Evolutionary conservation across 768 basidiomycete genomes (phyloP), one percentile per base, ranked within the genome.

Genomic region (Macrocybe gigantea): DNA sequence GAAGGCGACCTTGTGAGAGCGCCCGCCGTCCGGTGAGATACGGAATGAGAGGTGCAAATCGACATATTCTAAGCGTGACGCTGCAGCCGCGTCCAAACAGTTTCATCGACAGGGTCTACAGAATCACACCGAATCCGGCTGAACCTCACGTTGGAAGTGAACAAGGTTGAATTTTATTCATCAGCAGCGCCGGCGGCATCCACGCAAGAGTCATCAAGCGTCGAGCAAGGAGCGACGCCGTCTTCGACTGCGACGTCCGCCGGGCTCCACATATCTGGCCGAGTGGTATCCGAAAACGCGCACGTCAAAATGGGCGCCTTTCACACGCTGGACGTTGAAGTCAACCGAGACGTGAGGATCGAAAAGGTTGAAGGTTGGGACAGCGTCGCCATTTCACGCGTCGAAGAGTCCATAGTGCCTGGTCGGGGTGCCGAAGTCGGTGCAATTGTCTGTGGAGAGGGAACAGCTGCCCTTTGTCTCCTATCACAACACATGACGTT

Each of bases 401-500:
- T 99, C 0, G 75, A 88, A 44, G 96, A 98, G 52, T 80, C 93
- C 14, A 93, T 91, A 47, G 72, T 89, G 35, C 93, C 93, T n/a
- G 96, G 95, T 22, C 74, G 87, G 55, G 95, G 96, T 0, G 96
- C 96, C 5, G 96, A 99, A 59, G 86, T 99, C 4, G 96, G 90
- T 10, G 96, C 96, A 0, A 77, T 99, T 15, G 91, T 99, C 4
- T 92, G 90, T 54, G 95, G 96, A 33, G 96, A 99, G 73, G 96
- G 96, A 13, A 84, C 81, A 2, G 96, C 96, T 1, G 85, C 91
- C 7, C 88, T 99, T 63, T 98, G 96, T 64, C 68, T 99, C 31
- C 74, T 99, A 10, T 97, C 94, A 1, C 86, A 98, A 57, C 94
- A 98, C 65, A 94, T 98, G 85, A 99, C 96, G 1, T 73, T 94